phyloP scores from a whole-genome alignment of 495 filamentous ascomycete genomes.

The Podospora conica region DNA sequence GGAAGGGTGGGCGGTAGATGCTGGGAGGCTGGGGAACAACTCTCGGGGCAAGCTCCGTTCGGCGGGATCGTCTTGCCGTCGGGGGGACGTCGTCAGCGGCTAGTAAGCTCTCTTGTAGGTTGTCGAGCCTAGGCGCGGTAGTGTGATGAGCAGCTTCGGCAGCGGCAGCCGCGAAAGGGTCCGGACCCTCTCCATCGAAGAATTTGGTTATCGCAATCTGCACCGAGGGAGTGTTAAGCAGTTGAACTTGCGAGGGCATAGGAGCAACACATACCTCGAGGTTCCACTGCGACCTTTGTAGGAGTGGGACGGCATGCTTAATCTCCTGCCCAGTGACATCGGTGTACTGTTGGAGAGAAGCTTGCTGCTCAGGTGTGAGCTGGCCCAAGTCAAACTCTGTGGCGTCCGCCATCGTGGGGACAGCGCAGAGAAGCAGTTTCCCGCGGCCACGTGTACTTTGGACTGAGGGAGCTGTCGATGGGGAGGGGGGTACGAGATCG shows the following conservation, averaged over 20 bases:
- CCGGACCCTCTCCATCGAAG: constrained; percentile 89
- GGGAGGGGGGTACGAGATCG: not conserved
- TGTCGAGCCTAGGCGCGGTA: constrained; percentile 60
- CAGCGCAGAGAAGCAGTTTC: not conserved
- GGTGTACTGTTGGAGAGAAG: constrained; percentile 79
- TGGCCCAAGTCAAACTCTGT: constrained; percentile 54
- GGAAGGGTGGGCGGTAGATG: constrained; percentile 59
- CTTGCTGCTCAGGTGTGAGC: constrained; percentile 70
- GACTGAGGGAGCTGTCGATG: not conserved
- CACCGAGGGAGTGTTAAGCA: not conserved
- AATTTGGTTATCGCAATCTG: constrained; percentile 95
- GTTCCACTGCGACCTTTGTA: constrained; percentile 91
- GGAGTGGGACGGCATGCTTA: constrained; percentile 68
- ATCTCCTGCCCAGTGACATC: constrained; percentile 79
- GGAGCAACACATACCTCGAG: constrained; percentile 58
- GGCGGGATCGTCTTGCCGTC: constrained; percentile 24
- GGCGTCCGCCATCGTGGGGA: constrained; percentile 28
- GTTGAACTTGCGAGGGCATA: not conserved
- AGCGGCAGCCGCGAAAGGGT: constrained; percentile 62
- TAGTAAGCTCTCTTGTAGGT: constrained; percentile 55
- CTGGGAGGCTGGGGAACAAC: constrained; percentile 68
- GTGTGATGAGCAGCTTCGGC: constrained; percentile 56
- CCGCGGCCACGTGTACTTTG: not conserved
- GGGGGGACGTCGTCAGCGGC: constrained; percentile 25
- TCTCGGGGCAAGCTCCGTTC: constrained; percentile 64